phyloP scores from a whole-genome alignment of 73 alveolate genomes.

The Paramecium caudatum region DNA sequence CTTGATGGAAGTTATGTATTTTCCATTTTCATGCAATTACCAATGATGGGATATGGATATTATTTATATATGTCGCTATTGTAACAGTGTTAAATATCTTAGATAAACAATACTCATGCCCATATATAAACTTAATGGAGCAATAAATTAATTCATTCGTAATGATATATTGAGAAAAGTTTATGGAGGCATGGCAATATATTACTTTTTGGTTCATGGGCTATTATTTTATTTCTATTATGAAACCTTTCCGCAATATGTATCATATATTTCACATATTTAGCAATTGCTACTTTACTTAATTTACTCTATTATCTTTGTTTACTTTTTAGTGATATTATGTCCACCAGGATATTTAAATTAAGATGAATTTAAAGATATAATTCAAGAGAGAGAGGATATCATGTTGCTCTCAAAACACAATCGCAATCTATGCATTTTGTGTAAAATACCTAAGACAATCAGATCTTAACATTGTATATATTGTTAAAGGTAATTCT shows the following conservation, averaged over 20 bases:
- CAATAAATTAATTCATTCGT: background rate
- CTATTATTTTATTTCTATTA: constrained; percentile 1
- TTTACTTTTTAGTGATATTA: background rate
- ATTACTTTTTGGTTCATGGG: constrained; percentile 1
- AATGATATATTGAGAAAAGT: background rate
- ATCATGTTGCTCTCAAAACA: background rate
- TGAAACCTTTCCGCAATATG: background rate
- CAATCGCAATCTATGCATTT: constrained; percentile 7
- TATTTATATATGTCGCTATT: background rate
- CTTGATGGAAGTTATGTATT: background rate
- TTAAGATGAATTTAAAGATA: constrained; percentile 43
- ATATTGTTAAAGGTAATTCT: constrained; percentile 35
- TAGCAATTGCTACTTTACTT: background rate
- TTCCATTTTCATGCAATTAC: background rate
- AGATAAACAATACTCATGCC: background rate
- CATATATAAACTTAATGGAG: background rate
- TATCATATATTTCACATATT: background rate
- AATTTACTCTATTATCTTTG: background rate
- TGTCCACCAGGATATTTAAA: constrained; percentile 33
- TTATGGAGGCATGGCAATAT: constrained; percentile 1
- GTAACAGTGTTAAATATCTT: too few relatives aligned
- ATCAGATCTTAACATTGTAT: constrained; percentile 32
- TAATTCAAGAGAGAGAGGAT: background rate
- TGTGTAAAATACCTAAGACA: constrained; percentile 54
- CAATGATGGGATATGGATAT: constrained; percentile 40